Base-by-base conservation (phyloP, 306 rosid genomes). In the Cyclanthera cordifolia region DNA sequence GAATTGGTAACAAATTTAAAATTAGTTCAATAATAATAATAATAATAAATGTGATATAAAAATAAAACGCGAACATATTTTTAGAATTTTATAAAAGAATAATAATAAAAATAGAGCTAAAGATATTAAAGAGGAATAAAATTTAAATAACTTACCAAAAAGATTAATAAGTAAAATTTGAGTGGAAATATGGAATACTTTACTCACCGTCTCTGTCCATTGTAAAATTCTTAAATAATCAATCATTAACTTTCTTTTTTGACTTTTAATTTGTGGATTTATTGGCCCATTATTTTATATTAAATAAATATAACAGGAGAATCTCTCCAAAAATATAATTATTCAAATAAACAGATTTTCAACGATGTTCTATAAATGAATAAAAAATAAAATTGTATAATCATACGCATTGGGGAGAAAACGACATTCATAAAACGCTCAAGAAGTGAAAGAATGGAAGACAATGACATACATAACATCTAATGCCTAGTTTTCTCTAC, bases 181-280 rank as follows among this genome's bases (percentile, higher is more conserved):
- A 61, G 69, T 61, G 27, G n/a, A 45, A 45, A 45, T 45, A 45
- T 45, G 49, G 69, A 61, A 61, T 39, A 61, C 69, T 20, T 20
- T 61, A 61, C 68, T 6, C n/a, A 12, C 3, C 8, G 41, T 57
- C 65, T 56, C 39, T 56, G 25, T 30, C 6, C 66, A 1, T n/a
- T 32, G 6, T 60, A 32, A 17, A 8, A 27, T 34, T 60, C 67
- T 39, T 19, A 30, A 16, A 34, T 59, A 17, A 63, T 39, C 51
- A 39, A 63, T 41, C 69, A 63, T 63, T 17, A 37, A 37, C 11
- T 20, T 8, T 16, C 32, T 59, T 32, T 30, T 59, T 59, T 23
- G n/a, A 5, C 1, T 5, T 24, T 59, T 32, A 8, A 8, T 59
- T 30, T 37, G 13, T 58, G 47, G 2, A 6, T 34, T 59, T 6